Conservation (phyloP, 176 grass and related monocot species). For the Carex cristatella region DNA sequence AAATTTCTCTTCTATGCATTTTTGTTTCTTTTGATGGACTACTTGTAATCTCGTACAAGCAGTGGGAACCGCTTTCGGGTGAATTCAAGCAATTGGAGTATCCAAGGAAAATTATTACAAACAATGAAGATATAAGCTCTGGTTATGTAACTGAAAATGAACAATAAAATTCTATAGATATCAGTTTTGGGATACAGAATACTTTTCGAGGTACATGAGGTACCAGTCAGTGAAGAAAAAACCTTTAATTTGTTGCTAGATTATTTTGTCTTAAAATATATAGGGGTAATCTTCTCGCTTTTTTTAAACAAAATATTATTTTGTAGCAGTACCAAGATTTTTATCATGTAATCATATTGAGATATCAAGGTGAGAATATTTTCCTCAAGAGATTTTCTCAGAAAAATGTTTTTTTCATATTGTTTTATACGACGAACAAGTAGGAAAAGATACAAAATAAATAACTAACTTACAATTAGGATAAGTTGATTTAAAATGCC, state of each 20-base stretch:
- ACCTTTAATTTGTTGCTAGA: background rate
- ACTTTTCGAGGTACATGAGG: background rate
- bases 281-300: background rate
- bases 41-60: slow-evolving; percentile 1
- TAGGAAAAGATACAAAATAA: too few relatives aligned
- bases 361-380: background rate
- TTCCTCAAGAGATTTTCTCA: background rate
- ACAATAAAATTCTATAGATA: slow-evolving; percentile 1
- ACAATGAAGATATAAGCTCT: slow-evolving; percentile 24
- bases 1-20: background rate
- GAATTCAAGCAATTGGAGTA: slow-evolving; percentile 80
- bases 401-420: too few relatives aligned
- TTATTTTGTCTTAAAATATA: background rate
- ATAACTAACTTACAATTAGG: too few relatives aligned
- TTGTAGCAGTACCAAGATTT: background rate
- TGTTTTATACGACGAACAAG: too few relatives aligned
- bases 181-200: background rate
- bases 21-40: background rate
- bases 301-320: background rate
- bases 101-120: slow-evolving; percentile 64
- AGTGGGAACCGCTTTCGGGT: slow-evolving; percentile 82
- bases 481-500: too few relatives aligned
- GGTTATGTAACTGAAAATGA: background rate
- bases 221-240: background rate
- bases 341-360: background rate